Evolutionary conservation across 2,329 filamentous ascomycete species (phyloP).

Genomic region (Talaromyces albobiverticillius): DNA sequence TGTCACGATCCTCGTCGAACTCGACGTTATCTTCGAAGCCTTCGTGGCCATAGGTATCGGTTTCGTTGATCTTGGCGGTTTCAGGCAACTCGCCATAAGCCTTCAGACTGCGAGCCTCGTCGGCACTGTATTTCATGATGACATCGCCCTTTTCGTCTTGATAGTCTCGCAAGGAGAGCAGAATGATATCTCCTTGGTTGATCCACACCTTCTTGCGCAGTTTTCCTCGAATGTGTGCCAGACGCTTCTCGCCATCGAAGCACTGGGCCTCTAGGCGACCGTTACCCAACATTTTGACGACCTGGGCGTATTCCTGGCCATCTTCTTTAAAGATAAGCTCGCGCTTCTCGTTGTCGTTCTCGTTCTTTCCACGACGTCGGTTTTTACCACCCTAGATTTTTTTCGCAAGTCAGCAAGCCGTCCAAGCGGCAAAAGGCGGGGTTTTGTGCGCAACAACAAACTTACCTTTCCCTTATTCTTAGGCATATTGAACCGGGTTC

Average conservation of each 20-base stretch:
- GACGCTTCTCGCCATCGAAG: constrained; percentile 88
- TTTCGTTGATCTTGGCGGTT: constrained; percentile 99
- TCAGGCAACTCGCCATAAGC: constrained; percentile 97
- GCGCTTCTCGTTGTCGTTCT: constrained; percentile 98
- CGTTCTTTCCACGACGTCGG: constrained; percentile 96
- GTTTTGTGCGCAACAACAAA: constrained; percentile 24
- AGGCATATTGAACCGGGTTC: constrained; percentile 65
- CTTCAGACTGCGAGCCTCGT: constrained; percentile 93
- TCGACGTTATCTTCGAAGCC: constrained; percentile 98
- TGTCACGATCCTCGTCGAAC: constrained; percentile 89
- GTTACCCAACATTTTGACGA: constrained; percentile 95
- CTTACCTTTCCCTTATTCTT: constrained; percentile 99
- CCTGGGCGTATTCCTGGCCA: constrained; percentile 86
- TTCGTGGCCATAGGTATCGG: constrained; percentile 82
- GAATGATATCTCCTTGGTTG: constrained; percentile 95
- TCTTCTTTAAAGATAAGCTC: constrained; percentile 99
- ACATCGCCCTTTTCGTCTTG: constrained; percentile 93
- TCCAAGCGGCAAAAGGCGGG: constrained; percentile 22
- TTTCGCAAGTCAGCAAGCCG: constrained; percentile 14
- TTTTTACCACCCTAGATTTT: constrained; percentile 86
- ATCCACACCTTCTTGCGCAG: constrained; percentile 99
- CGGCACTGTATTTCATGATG: constrained; percentile 91
- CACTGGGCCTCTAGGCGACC: constrained; percentile 89
- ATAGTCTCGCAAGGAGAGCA: constrained; percentile 84
- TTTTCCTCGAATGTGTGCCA: constrained; percentile 88